phyloP scores from a whole-genome alignment of 805 yeast species.

The Metschnikowia similis region DNA sequence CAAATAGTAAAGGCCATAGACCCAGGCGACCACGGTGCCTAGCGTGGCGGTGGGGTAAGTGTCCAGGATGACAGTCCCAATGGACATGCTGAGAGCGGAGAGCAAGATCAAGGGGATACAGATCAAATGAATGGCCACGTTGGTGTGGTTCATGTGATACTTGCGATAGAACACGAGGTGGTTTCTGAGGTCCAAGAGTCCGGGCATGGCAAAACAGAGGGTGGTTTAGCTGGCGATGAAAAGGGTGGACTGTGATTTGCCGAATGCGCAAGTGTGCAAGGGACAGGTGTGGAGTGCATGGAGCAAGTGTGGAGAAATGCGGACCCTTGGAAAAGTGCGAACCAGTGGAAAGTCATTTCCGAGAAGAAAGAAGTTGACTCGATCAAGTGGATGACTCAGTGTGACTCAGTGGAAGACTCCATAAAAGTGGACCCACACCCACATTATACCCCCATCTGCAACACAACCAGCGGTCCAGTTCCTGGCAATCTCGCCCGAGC shows the following conservation, averaged over 20 bases:
- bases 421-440: too few relatives aligned
- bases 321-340: too few relatives aligned
- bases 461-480: neutral
- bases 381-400: too few relatives aligned
- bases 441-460: too few relatives aligned
- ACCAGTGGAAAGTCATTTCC: too few relatives aligned
- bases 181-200: constrained; percentile 26
- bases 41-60: constrained; percentile 35
- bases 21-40: constrained; percentile 43
- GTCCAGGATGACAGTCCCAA: constrained; percentile 3
- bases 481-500: neutral
- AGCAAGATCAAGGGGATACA: constrained; percentile 77
- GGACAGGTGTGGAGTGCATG: too few relatives aligned
- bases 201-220: neutral
- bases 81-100: constrained; percentile 43
- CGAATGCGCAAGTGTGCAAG: too few relatives aligned
- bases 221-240: too few relatives aligned
- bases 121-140: constrained; percentile 70
- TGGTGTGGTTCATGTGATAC: constrained; percentile 41
- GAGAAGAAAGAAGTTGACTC: too few relatives aligned
- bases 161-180: constrained; percentile 37
- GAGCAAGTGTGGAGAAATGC: too few relatives aligned
- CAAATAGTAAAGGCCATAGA: constrained; percentile 57
- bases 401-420: too few relatives aligned
- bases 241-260: too few relatives aligned